Base-by-base conservation (phyloP, 805 yeast species). In the Wickerhamiella cacticola region DNA sequence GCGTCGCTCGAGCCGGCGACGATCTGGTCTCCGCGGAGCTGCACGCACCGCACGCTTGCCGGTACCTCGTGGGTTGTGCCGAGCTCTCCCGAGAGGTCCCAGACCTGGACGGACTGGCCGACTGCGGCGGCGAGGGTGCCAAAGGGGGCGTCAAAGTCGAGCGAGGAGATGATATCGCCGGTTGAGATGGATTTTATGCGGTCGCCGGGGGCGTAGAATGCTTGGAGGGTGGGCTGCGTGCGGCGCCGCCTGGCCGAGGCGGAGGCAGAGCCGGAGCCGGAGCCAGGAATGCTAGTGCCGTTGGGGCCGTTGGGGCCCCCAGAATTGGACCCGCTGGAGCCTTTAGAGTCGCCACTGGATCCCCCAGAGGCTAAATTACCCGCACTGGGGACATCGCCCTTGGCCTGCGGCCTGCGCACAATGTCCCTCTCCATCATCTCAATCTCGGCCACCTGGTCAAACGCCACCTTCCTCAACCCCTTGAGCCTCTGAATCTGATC, bases 61-160 rank as follows among this genome's bases (percentile, higher is more conserved):
- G 60, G 50, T 22, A 66, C 57, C 43, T 74, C 71, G 23, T 35
- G 35, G 5, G n/a, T 29, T 19, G 16, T n/a, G 12, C 23, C 25
- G 18, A 28, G 31, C 50, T 67, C 68, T 9, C 76, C 72, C 5
- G 15, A 15, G 55, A 82, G 63, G 66, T 87, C 94, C 95, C 95
- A 87, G 3, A 87, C 82, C 53, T 80, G 72, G 3, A 86, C 80
- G 0, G 82, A 75, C 59, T 80, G 83, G 60, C 86, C 95, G 55
- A 77, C 65, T 0, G 95, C 85, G 13, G 88, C 74, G 1, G 86
- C 88, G 62, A 85, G 56, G 1, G 78, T 77, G 1, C 87, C 88
- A 62, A 79, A 82, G 12, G 89, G 89, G 21, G 73, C 67, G 58
- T 81, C 86, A 59, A 82, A 81, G 53, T 79, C 87, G 50, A 82